A percentile compares a stretch with the other conserved stretches of the same genome.
phyloP scores from a whole-genome alignment of 2,329 filamentous ascomycete genomes.

The Chaetomium sp. region DNA sequence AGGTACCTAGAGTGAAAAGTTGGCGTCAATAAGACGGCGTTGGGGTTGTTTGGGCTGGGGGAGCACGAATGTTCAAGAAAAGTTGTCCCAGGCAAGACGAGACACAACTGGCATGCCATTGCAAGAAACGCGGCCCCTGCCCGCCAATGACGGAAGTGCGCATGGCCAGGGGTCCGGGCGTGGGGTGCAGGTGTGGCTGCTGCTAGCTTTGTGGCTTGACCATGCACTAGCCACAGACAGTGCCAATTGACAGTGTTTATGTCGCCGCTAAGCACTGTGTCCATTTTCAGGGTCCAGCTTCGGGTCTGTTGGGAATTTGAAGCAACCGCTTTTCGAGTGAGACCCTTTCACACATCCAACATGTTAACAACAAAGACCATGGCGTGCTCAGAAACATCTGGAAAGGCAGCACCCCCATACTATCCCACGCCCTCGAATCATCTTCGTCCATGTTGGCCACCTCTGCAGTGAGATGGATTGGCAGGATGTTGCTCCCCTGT shows the following conservation, averaged over 20 bases:
- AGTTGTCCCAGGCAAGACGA: background rate
- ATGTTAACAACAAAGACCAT: background rate
- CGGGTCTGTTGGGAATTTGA: background rate
- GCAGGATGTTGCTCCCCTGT: background rate
- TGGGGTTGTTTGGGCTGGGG: background rate
- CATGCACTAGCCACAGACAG: background rate
- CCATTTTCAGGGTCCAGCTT: background rate
- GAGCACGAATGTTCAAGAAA: background rate
- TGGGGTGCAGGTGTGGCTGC: background rate
- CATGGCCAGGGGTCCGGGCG: background rate
- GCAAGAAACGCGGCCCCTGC: background rate
- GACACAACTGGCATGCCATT: background rate
- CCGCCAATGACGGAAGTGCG: slow-evolving; percentile 8
- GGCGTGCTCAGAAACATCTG: background rate
- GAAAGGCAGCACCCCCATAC: too few relatives aligned
- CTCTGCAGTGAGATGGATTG: too few relatives aligned
- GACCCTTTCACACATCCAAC: background rate
- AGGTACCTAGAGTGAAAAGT: background rate
- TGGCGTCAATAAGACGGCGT: background rate
- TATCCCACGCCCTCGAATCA: background rate
- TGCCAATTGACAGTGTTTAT: too few relatives aligned
- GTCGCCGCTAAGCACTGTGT: background rate
- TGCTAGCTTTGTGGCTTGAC: too few relatives aligned
- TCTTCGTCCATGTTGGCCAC: background rate
- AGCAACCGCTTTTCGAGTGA: too few relatives aligned